These are phyloP conservation scores for Zelonia costaricensis DNA, from an alignment of 208 protist species.

Conservation along the genomic window DNA sequence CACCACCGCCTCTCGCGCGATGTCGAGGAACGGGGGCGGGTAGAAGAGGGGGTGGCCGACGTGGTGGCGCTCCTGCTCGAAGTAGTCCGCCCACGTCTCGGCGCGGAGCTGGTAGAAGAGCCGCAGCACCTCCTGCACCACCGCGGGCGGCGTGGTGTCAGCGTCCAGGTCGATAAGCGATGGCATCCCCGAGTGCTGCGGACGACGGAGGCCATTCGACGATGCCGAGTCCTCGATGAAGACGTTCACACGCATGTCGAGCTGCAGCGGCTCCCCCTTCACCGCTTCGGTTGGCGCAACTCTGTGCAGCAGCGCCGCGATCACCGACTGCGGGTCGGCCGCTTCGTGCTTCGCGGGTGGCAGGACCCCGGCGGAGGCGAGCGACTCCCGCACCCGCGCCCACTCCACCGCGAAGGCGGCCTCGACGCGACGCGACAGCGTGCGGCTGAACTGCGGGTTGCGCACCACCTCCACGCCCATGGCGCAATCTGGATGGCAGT, in stretches of 20 bases:
- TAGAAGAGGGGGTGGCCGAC: constrained; percentile 45
- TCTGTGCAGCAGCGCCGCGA: too few relatives aligned
- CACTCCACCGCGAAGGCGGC: constrained; percentile 35
- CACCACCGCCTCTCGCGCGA: constrained; percentile 31
- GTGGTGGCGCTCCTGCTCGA: constrained; percentile 46
- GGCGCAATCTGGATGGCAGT: constrained; percentile 54
- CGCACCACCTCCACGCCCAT: constrained; percentile 43
- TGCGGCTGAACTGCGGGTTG: constrained; percentile 49
- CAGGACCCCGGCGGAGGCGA: not conserved
- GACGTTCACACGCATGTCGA: too few relatives aligned
- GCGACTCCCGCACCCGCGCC: constrained; percentile 15
- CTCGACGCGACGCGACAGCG: constrained; percentile 44
- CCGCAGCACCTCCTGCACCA: constrained; percentile 15
- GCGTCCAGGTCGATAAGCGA: too few relatives aligned
- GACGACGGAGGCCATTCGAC: too few relatives aligned
- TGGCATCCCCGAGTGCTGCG: too few relatives aligned
- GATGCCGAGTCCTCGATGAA: too few relatives aligned
- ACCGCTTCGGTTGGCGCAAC: too few relatives aligned
- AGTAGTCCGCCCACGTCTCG: constrained; percentile 70
- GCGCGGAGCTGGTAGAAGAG: constrained; percentile 56
- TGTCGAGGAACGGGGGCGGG: constrained; percentile 29
- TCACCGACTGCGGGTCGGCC: too few relatives aligned
- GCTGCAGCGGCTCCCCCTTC: too few relatives aligned
- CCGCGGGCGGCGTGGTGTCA: not conserved
- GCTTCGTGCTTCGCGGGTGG: not conserved